Percentiles rank a stretch among this genome's conserved stretches.
Evolutionary conservation across 805 yeast species (phyloP).

Genomic region (Lachancea kluyveri): DNA sequence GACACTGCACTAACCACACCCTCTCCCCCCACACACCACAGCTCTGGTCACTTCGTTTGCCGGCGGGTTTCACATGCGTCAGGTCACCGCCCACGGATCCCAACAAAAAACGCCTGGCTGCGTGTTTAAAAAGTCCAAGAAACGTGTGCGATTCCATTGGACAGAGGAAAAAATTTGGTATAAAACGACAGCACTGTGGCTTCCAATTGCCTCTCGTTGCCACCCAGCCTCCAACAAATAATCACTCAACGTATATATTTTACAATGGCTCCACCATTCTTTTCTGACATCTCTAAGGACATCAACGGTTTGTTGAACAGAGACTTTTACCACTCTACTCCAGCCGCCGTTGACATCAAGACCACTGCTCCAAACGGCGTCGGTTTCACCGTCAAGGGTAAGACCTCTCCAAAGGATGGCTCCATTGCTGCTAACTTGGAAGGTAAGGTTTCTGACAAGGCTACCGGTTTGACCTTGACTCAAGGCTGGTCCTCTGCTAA

Average conservation of each 20-base stretch:
- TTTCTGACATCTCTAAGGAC: slow-evolving; percentile 88
- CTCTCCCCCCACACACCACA: too few relatives aligned
- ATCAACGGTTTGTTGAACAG: slow-evolving; percentile 83
- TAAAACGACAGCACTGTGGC: neutral
- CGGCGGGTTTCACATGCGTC: too few relatives aligned
- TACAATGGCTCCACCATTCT: slow-evolving; percentile 78
- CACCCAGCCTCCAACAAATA: too few relatives aligned
- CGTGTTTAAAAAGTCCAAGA: too few relatives aligned
- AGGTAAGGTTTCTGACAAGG: slow-evolving; percentile 88
- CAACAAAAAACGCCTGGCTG: too few relatives aligned
- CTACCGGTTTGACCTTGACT: slow-evolving; percentile 85
- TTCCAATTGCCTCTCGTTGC: neutral
- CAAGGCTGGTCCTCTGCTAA: slow-evolving; percentile 98
- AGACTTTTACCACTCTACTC: slow-evolving; percentile 90
- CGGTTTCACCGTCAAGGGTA: slow-evolving; percentile 89
- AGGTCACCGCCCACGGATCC: too few relatives aligned
- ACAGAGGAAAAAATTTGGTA: too few relatives aligned
- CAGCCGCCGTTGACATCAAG: slow-evolving; percentile 83
- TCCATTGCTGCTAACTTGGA: slow-evolving; percentile 85
- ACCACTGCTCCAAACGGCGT: slow-evolving; percentile 96
- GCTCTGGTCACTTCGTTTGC: too few relatives aligned
- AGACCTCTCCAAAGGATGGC: slow-evolving; percentile 69
- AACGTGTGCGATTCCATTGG: too few relatives aligned
- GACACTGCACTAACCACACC: too few relatives aligned
- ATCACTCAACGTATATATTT: slow-evolving; percentile 1